These are phyloP conservation scores for Cercophora scortea DNA, from an alignment of 495 filamentous ascomycete genomes.

Conservation along the genomic window DNA sequence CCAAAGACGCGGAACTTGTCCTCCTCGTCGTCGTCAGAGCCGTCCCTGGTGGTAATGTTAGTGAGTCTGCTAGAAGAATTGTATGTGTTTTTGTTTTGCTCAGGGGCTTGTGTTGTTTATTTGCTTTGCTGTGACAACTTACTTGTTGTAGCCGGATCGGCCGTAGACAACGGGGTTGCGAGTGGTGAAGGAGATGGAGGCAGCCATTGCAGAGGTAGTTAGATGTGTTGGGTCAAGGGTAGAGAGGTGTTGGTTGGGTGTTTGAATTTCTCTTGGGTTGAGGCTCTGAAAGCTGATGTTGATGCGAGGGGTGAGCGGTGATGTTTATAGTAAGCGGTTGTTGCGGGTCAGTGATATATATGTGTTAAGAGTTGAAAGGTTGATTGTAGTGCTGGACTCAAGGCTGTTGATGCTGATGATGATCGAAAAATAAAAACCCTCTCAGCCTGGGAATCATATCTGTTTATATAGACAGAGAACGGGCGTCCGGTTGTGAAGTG, in stretches of 20 bases:
- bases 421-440: conserved; percentile 15
- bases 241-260: conserved; percentile 2
- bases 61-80: too few relatives aligned
- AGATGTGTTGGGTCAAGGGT: conserved; percentile 5
- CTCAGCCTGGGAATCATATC: conserved; percentile 8
- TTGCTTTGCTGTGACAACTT: conserved; percentile 1
- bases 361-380: conserved; percentile 3
- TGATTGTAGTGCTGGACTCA: not conserved
- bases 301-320: too few relatives aligned
- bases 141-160: conserved; percentile 44
- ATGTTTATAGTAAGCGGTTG: too few relatives aligned
- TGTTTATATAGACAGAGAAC: conserved; percentile 25
- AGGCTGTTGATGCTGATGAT: conserved; percentile 22
- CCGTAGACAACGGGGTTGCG: conserved; percentile 52
- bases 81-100: too few relatives aligned
- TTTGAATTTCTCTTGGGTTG: not conserved
- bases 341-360: not conserved
- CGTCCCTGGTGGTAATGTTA: conserved; percentile 10
- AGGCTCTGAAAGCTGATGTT: too few relatives aligned
- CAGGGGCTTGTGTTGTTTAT: not conserved
- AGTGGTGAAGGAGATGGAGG: conserved; percentile 24
- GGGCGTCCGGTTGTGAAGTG: too few relatives aligned
- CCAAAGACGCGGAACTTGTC: conserved; percentile 29
- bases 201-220: conserved; percentile 32
- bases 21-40: conserved; percentile 33